These are phyloP conservation scores for Pharnaceum exiguum DNA, from an alignment of 148 eudicot species.

Conservation along the genomic window DNA sequence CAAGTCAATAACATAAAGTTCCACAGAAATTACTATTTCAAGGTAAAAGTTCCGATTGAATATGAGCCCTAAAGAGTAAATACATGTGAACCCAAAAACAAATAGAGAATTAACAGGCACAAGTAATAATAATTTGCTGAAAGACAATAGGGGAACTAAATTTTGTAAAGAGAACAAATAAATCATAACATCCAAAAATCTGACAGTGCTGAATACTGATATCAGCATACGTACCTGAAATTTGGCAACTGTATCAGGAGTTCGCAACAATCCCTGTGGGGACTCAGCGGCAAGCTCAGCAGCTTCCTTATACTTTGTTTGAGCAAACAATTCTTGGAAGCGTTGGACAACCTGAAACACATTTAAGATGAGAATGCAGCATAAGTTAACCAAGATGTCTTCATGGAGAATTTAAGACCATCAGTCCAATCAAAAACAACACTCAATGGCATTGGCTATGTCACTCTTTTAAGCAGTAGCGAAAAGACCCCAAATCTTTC, in stretches of 20 bases:
- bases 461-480: too few species aligned
- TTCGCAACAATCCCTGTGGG: constrained; percentile 93
- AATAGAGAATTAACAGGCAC: too few species aligned
- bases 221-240: constrained; percentile 64
- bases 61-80: too few species aligned
- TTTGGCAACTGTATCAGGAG: constrained; percentile 98
- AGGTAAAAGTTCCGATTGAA: too few species aligned
- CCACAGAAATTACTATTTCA: too few species aligned
- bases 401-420: too few species aligned
- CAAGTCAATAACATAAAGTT: too few species aligned
- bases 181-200: neutral
- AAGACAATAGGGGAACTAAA: neutral
- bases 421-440: too few species aligned
- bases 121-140: too few species aligned
- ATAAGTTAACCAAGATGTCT: neutral
- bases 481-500: too few species aligned
- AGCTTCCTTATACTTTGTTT: constrained; percentile 97
- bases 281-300: constrained; percentile 99
- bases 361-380: neutral
- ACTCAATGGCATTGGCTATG: too few species aligned
- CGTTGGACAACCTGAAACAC: constrained; percentile 87
- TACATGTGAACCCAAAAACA: too few species aligned
- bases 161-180: neutral
- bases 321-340: constrained; percentile 95
- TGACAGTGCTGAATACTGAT: neutral